Base-by-base conservation (phyloP, 106 monocot species). In the Dendrobium chrysotoxum region DNA sequence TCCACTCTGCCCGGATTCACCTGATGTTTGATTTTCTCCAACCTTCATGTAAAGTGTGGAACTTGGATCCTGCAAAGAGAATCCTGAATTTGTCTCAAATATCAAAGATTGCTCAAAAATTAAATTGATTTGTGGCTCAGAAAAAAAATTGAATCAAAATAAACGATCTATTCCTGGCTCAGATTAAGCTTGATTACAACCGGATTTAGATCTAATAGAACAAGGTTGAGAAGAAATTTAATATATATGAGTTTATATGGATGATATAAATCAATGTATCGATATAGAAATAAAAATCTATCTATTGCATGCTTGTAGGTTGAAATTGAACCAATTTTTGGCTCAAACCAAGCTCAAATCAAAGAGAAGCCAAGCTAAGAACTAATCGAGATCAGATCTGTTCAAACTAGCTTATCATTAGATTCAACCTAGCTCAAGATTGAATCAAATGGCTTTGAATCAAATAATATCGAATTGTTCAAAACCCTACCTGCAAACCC, bases 41-140 rank as follows among this genome's bases (percentile, higher is more conserved):
- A 79, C 76, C 75, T 87, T 87, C 16, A 87, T 28, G 35, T 66
- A 87, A 20, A 87, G 76, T 4, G 87, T 84, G 8, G 79, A 76
- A 39, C 84, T 82, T 16, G 87, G 87, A 81, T 87, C 87, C 79
- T 87, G 87, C 30, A 70, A 30, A 70, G 16, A 70, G 13, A 35
- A 3, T 12, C 25, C 11, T 70, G 70, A 70, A 70, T 35, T 70
- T 70, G 12, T 15, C 13, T 30, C 9, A 15, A 15, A 70, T 31
- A 15, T 31, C 31, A 7, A 28, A 13, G 70, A 70, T 70, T 70
- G 8, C 70, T 70, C 35, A 2, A 70, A 30, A 70, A 23, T 30
- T 3, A 70, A 35, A 70, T 35, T 26, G 5, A 13, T 28, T 1
- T 11, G 4, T 20, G n/a, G 23, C 4, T 61, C 61, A 23, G 7